These are phyloP conservation scores for Penicillium turbatum DNA, from an alignment of 495 filamentous ascomycete genomes.

Conservation along the genomic window DNA sequence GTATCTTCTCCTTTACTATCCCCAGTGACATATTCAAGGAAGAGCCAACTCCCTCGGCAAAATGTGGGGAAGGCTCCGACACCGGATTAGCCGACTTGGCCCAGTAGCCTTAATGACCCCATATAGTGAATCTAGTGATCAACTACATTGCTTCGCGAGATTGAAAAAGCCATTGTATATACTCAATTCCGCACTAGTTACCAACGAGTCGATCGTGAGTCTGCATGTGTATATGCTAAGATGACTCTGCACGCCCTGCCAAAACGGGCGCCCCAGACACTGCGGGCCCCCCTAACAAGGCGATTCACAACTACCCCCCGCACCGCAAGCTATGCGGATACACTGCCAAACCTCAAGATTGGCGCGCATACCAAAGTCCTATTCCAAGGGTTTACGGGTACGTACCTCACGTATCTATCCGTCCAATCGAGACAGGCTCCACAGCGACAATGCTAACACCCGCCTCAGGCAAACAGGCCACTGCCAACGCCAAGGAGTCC, in stretches of 20 bases:
- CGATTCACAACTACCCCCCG: constrained; percentile 41
- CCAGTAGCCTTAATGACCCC: neutral
- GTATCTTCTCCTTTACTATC: too few relatives aligned
- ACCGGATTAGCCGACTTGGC: constrained; percentile 10
- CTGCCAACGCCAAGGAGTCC: constrained; percentile 77
- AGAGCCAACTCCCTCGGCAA: constrained; percentile 4
- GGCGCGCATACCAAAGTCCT: constrained; percentile 74
- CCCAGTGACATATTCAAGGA: neutral
- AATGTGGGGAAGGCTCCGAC: constrained; percentile 3
- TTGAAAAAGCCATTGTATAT: neutral
- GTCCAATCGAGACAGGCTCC: neutral
- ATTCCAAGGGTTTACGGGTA: constrained; percentile 67
- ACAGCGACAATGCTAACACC: constrained; percentile 11
- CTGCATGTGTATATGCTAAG: neutral
- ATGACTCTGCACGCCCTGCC: constrained; percentile 19
- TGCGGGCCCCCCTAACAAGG: constrained; percentile 8
- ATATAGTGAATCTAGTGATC: neutral
- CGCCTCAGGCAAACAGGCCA: constrained; percentile 52
- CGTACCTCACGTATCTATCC: too few relatives aligned
- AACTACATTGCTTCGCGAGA: too few relatives aligned
- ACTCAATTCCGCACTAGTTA: neutral
- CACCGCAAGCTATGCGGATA: constrained; percentile 51
- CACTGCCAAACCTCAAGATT: constrained; percentile 72
- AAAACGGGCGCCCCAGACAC: constrained; percentile 16
- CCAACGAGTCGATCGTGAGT: neutral